These are phyloP conservation scores for Nicotiana knightiana DNA, from an alignment of 257 asterid genomes.

Conservation along the genomic window DNA sequence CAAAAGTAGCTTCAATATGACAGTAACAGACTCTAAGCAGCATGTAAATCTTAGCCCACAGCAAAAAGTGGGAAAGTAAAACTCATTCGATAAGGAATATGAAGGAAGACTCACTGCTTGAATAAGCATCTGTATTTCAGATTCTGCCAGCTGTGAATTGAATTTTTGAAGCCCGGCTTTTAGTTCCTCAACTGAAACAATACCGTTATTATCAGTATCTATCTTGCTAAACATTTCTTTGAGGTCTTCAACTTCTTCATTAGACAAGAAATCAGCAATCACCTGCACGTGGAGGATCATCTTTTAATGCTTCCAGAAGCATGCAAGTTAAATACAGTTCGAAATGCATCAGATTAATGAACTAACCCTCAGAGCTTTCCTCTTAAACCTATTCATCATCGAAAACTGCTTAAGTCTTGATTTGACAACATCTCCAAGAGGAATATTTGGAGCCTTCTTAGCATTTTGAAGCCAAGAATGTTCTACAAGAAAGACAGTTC, in stretches of 20 bases:
- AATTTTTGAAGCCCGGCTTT: conserved; percentile 59
- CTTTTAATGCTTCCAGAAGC: conserved; percentile 13
- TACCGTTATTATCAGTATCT: conserved; percentile 69
- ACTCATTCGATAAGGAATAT: not conserved
- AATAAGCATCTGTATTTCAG: conserved; percentile 73
- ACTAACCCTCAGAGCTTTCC: conserved; percentile 87
- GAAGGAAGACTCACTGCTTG: conserved; percentile 59
- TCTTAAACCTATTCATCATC: conserved; percentile 85
- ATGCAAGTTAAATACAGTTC: not conserved
- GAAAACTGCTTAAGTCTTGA: conserved; percentile 90
- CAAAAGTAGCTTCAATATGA: no score
- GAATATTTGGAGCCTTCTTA: conserved; percentile 81
- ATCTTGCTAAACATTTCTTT: conserved; percentile 69
- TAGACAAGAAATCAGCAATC: conserved; percentile 85
- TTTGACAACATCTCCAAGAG: conserved; percentile 96
- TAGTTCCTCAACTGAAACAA: conserved; percentile 69
- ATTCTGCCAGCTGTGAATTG: conserved; percentile 60
- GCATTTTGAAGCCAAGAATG: conserved; percentile 91
- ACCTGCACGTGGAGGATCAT: conserved; percentile 44
- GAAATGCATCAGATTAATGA: conserved; percentile 8
- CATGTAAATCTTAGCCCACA: not conserved
- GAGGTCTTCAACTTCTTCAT: conserved; percentile 84
- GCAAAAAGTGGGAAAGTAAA: not conserved
- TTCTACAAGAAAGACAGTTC: conserved; percentile 30
- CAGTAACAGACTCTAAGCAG: no score